Evolutionary conservation across 495 filamentous ascomycete genomes (phyloP).

Genomic region (Bombardia bombarda): DNA sequence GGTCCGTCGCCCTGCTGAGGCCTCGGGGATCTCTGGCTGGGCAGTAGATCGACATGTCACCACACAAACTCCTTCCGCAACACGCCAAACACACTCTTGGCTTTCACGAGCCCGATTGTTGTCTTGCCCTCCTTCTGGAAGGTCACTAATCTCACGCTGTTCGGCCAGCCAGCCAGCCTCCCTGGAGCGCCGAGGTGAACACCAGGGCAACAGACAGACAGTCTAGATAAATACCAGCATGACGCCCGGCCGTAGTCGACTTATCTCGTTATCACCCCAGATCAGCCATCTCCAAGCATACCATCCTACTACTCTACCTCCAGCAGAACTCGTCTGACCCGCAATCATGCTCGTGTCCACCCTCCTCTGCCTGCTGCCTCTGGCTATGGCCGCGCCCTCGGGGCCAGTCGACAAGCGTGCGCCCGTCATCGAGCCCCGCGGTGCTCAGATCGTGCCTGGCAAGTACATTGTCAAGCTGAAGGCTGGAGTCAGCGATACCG

Average conservation of each 20-base stretch:
- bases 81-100: constrained; percentile 1
- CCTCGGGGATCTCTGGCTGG: background rate
- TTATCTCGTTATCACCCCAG: no score
- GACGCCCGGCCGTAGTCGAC: no score
- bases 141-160: background rate
- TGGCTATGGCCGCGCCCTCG: constrained; percentile 16
- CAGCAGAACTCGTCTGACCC: background rate
- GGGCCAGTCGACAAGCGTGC: constrained; percentile 12
- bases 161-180: background rate
- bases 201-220: background rate
- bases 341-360: constrained; percentile 6
- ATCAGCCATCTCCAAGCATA: constrained; percentile 1
- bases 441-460: constrained; percentile 30
- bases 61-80: background rate
- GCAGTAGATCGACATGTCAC: constrained; percentile 2
- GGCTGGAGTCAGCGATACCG: constrained; percentile 25
- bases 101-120: background rate
- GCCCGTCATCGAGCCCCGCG: constrained; percentile 30
- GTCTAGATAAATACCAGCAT: constrained; percentile 15
- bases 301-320: background rate
- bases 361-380: constrained; percentile 16
- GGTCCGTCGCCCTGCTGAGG: constrained; percentile 2
- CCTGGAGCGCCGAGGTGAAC: background rate
- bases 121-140: constrained; percentile 8
- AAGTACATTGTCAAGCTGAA: constrained; percentile 54